Evolutionary conservation across 2,329 filamentous ascomycete species (phyloP).

Genomic region (Fusarium pseudograminearum): DNA sequence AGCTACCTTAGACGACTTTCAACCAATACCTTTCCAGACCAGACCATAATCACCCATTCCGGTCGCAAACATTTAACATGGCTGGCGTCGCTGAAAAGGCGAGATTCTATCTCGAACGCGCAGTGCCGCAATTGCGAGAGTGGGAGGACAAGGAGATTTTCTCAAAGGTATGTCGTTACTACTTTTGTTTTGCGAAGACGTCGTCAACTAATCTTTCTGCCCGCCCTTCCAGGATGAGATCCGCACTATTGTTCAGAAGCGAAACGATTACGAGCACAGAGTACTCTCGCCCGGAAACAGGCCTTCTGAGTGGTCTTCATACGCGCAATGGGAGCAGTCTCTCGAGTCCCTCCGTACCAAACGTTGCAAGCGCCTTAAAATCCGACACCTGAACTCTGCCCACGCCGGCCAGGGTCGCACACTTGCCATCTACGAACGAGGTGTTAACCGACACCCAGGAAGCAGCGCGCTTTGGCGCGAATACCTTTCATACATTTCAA

Average conservation of each 20-base stretch:
- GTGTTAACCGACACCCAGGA: constrained; percentile 84
- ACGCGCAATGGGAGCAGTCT: constrained; percentile 78
- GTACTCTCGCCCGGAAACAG: constrained; percentile 84
- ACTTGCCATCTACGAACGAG: constrained; percentile 90
- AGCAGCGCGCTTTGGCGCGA: constrained; percentile 87
- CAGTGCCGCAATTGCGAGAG: constrained; percentile 90
- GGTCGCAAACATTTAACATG: constrained; percentile 63
- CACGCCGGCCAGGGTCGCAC: constrained; percentile 84
- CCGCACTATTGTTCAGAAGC: constrained; percentile 85
- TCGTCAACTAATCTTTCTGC: constrained; percentile 18
- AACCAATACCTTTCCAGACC: background rate
- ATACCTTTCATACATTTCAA: constrained; percentile 84
- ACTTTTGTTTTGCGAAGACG: background rate
- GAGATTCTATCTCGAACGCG: constrained; percentile 92
- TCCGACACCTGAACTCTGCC: constrained; percentile 73
- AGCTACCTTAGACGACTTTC: background rate
- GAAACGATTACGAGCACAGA: constrained; percentile 92
- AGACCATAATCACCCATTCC: constrained; percentile 10
- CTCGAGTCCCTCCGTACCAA: constrained; percentile 83
- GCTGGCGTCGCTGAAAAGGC: constrained; percentile 91
- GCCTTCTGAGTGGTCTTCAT: constrained; percentile 83
- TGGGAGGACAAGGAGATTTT: constrained; percentile 95
- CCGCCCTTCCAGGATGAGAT: constrained; percentile 79
- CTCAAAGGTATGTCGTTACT: constrained; percentile 68
- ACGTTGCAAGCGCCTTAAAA: constrained; percentile 82